Conservation (phyloP, 2,329 filamentous ascomycete species). For the Fusarium papillatum region DNA sequence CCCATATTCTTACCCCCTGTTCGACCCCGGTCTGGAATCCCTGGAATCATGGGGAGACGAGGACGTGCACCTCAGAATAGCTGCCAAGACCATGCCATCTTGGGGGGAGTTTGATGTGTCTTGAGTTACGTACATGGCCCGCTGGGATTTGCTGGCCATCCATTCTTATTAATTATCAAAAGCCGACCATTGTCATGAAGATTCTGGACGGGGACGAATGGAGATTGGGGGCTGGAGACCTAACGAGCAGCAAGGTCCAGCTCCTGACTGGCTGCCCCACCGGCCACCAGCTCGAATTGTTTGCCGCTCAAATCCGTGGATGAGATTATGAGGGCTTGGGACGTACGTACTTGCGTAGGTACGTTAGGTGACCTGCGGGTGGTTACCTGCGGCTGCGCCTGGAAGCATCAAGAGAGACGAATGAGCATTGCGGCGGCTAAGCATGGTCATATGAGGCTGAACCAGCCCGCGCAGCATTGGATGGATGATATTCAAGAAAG, state of each 20-base stretch:
- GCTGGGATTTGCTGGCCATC: not conserved
- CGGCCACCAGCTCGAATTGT: not conserved
- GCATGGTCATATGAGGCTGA: conserved; percentile 24
- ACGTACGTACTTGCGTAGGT: not conserved
- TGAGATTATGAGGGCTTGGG: not conserved
- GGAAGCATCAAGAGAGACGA: not conserved
- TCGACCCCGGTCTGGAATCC: conserved; percentile 19
- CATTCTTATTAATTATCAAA: not conserved
- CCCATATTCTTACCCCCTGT: conserved; percentile 16
- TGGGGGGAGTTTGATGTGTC: conserved; percentile 12
- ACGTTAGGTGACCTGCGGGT: not conserved
- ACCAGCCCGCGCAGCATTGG: not conserved
- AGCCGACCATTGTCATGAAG: not conserved
- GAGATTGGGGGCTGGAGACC: conserved; percentile 5
- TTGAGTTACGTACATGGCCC: conserved; percentile 23
- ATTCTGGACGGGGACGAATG: not conserved
- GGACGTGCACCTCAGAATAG: conserved; percentile 17
- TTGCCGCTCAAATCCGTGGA: conserved; percentile 5
- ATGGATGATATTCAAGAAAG: not conserved
- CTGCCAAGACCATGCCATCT: conserved; percentile 1
- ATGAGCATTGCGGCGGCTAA: conserved; percentile 18
- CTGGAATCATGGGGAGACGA: conserved; percentile 24
- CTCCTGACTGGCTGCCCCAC: not conserved
- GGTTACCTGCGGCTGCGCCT: not conserved
- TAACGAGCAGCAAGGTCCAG: not conserved